Base-by-base conservation (phyloP, 2,329 filamentous ascomycete species). In the Thermoascus crustaceus region DNA sequence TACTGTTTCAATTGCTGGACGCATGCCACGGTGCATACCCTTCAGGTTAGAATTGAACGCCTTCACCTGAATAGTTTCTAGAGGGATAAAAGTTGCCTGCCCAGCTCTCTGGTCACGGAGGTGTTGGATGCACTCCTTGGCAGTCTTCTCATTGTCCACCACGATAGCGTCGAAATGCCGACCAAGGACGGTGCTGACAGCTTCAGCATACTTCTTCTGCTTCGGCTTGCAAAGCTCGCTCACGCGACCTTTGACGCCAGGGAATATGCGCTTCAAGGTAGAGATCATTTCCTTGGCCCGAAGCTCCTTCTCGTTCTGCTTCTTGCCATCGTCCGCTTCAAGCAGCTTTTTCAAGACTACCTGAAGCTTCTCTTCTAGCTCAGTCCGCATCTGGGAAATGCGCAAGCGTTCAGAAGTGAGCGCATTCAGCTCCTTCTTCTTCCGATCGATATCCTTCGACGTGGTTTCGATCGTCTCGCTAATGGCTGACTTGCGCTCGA, bases 61-160 rank as follows among this genome's bases (percentile, higher is more conserved):
- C 57, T 85, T 88, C 55, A 95, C 88, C 54, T 96, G 93, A 58
- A 98, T 94, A 34, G 94, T 95, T 67, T 98, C 91, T 11, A 98
- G 72, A 1, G 91, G 91, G 44, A 96, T 88, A 60, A 98, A 96
- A 1, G 86, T 95, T 63, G 91, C 85, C 39, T 88, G 85, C 5
- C 83, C 76, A 35, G 84, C 80, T 37, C 85, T 80, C 55, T 95
- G 85, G 45, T 94, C 86, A 49, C 91, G 91, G 39, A 98, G 75
- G 53, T 94, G 93, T 48, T 91, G 79, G 37, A 98, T 91, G 58
- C 91, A 98, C 49, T 95, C 87, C 40, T 87, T 81, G 18, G 85
- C 91, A 1, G 85, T 91, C 64, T 91, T 94, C 61, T 96, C 87
- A 2, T 86, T 89, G 50, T 98, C 91, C 7, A 96, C 89, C 32